phyloP scores from a whole-genome alignment of 805 yeast species.

The Saturnispora quitensis region DNA sequence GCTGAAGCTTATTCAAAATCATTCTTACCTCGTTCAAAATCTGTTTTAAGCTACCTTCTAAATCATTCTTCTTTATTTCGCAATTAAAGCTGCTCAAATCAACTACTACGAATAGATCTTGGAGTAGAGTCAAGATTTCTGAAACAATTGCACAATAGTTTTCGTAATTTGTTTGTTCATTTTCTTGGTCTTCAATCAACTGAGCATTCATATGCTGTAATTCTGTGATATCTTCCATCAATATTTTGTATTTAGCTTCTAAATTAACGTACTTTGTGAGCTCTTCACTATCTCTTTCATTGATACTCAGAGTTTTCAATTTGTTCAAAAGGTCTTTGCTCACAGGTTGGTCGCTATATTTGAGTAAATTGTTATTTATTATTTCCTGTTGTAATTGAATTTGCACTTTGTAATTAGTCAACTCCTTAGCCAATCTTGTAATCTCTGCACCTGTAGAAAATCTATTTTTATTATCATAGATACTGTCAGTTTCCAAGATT shows the following conservation, averaged over 20 bases:
- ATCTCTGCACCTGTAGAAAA: slow-evolving; percentile 15
- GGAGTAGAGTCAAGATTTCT: slow-evolving; percentile 18
- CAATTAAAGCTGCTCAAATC: background rate
- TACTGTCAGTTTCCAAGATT: background rate
- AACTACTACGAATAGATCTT: slow-evolving; percentile 18
- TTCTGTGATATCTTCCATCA: background rate
- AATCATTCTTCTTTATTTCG: slow-evolving; percentile 9
- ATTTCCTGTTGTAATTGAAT: slow-evolving; percentile 25
- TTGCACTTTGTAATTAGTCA: slow-evolving; percentile 29
- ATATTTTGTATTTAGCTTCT: background rate
- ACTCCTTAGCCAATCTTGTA: slow-evolving; percentile 22
- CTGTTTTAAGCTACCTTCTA: background rate
- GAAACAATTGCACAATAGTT: slow-evolving; percentile 27
- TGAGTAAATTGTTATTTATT: slow-evolving; percentile 17
- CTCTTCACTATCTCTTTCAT: background rate
- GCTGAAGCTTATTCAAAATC: background rate
- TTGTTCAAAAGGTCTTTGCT: slow-evolving; percentile 12
- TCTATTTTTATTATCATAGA: background rate
- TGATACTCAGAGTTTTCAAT: slow-evolving; percentile 2
- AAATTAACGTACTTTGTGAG: slow-evolving; percentile 1
- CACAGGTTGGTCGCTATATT: background rate
- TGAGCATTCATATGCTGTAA: slow-evolving; percentile 11
- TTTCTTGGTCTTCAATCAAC: slow-evolving; percentile 15
- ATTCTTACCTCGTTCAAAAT: background rate
- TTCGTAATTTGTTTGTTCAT: slow-evolving; percentile 39